These are phyloP conservation scores for Hanseniaspora thailandica DNA, from an alignment of 805 yeast genomes.

Conservation along the genomic window DNA sequence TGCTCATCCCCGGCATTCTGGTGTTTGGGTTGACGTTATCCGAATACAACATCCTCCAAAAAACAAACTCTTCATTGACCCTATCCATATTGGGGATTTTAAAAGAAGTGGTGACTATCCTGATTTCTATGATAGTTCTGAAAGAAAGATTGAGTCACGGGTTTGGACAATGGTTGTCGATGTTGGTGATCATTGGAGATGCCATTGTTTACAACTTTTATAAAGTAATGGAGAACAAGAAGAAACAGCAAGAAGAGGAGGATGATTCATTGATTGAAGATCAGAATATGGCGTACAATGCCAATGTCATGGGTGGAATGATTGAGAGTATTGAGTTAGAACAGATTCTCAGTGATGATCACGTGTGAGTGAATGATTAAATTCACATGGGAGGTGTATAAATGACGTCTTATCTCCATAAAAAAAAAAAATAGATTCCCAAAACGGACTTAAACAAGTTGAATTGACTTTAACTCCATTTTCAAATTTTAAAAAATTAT, in stretches of 20 bases:
- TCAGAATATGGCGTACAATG: neutral
- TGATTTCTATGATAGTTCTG: conserved; percentile 54
- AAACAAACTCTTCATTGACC: conserved; percentile 67
- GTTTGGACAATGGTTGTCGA: conserved; percentile 51
- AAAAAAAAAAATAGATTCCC: neutral
- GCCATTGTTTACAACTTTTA: conserved; percentile 74
- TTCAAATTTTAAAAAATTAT: too few species aligned
- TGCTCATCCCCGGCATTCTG: conserved; percentile 69
- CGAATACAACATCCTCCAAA: conserved; percentile 71
- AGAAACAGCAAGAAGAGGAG: neutral
- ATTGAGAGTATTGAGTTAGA: conserved; percentile 5
- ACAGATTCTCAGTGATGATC: neutral
- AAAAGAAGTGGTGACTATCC: conserved; percentile 78
- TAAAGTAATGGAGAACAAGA: conserved; percentile 17
- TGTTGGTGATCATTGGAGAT: conserved; percentile 61
- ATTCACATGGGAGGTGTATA: too few species aligned
- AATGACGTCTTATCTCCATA: too few species aligned
- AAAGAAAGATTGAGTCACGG: conserved; percentile 45
- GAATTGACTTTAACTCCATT: too few species aligned
- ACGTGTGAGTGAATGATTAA: neutral
- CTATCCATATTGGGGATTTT: conserved; percentile 84
- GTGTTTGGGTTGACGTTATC: conserved; percentile 85
- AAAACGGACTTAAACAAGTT: too few species aligned
- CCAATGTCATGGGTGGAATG: neutral
- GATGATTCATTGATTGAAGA: neutral